Conservation (phyloP, 2,329 filamentous ascomycete genomes). For the Cytospora piceae region DNA sequence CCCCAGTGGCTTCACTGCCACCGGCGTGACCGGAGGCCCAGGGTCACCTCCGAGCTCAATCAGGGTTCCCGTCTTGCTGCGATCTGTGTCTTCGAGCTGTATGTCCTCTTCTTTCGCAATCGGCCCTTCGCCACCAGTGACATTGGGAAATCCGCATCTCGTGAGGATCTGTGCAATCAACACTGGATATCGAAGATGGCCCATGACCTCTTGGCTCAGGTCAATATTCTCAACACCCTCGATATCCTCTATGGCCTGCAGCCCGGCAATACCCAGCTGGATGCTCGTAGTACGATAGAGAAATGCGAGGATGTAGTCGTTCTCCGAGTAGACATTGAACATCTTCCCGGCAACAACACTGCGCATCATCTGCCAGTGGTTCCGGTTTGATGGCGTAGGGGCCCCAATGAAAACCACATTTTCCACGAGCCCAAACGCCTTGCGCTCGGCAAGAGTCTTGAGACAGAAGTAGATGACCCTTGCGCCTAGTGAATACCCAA, state of each 20-base stretch:
- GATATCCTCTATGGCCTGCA: conserved; percentile 72
- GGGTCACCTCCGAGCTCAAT: conserved; percentile 48
- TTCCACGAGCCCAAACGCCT: conserved; percentile 83
- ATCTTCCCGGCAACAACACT: conserved; percentile 79
- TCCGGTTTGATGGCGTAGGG: conserved; percentile 71
- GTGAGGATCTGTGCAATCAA: conserved; percentile 56
- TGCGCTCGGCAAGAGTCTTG: conserved; percentile 73
- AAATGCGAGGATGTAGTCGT: conserved; percentile 86
- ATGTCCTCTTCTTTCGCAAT: conserved; percentile 57
- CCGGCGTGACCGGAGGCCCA: conserved; percentile 19
- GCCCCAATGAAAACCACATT: conserved; percentile 82
- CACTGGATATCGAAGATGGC: conserved; percentile 43
- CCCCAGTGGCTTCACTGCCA: conserved; percentile 19
- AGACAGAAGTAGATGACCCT: conserved; percentile 83
- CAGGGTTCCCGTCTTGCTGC: conserved; percentile 41
- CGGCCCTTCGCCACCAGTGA: conserved; percentile 46
- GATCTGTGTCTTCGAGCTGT: conserved; percentile 39
- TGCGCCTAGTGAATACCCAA: conserved; percentile 83
- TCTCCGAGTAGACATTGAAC: conserved; percentile 86
- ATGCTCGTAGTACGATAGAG: conserved; percentile 84
- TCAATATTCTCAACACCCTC: conserved; percentile 65
- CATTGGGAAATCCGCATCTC: conserved; percentile 54
- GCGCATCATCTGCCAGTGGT: conserved; percentile 77
- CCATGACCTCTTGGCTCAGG: conserved; percentile 54
- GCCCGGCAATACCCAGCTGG: conserved; percentile 79